Percentiles rank a stretch among this genome's conserved stretches.
Conservation (phyloP, 2,329 filamentous ascomycete genomes). For the Sphaceloma murrayae region DNA sequence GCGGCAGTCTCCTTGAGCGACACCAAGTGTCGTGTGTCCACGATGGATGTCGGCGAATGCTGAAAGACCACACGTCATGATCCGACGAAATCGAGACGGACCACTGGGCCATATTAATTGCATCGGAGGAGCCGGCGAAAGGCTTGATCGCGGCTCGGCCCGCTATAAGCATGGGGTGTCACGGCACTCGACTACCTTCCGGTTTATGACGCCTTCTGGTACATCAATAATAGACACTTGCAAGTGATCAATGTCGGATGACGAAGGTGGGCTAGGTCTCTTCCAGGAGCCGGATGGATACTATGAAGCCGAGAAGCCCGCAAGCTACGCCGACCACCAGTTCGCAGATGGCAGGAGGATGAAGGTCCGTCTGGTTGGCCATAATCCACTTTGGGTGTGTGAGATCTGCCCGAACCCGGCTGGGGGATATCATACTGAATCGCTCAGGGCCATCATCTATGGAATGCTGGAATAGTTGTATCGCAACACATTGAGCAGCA, state of each 20-base stretch:
- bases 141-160: conserved; percentile 10
- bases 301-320: conserved; percentile 66
- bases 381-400: conserved; percentile 81
- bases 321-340: conserved; percentile 62
- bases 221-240: too few species aligned
- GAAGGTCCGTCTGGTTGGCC: conserved; percentile 69
- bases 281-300: conserved; percentile 76
- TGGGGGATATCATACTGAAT: too few species aligned
- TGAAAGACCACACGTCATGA: conserved; percentile 12
- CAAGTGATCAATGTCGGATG: conserved; percentile 20
- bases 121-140: not conserved
- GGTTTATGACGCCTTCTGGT: too few species aligned
- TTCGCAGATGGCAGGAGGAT: conserved; percentile 57
- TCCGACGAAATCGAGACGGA: conserved; percentile 3
- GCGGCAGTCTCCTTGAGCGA: too few species aligned
- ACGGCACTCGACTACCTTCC: too few species aligned
- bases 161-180: conserved; percentile 2
- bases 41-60: not conserved
- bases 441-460: conserved; percentile 70
- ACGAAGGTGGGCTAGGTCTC: conserved; percentile 37
- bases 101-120: too few species aligned
- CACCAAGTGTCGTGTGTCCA: too few species aligned
- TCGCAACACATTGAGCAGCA: conserved; percentile 67
- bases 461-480: conserved; percentile 78
- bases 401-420: too few species aligned